Evolutionary conservation across 768 basidiomycete species (phyloP).

Genomic region (Pholiota conissans): DNA sequence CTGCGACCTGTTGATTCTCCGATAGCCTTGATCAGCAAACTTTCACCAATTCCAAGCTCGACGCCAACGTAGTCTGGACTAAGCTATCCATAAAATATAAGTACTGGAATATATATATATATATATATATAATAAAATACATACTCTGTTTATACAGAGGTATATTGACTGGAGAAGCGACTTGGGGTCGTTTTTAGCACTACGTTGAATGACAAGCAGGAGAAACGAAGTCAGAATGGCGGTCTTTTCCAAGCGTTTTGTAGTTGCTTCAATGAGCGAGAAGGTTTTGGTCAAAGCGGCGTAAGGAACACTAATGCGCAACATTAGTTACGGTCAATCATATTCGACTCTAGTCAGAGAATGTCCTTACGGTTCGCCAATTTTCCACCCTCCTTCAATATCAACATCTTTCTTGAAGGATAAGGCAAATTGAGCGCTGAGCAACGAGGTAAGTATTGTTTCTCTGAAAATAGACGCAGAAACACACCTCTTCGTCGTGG

Average conservation of each 20-base stretch:
- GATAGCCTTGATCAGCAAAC: conserved; percentile 92
- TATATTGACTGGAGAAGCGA: conserved; percentile 89
- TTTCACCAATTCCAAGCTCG: conserved; percentile 96
- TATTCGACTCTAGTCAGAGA: neutral
- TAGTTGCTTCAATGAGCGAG: conserved; percentile 87
- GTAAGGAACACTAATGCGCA: conserved; percentile 95
- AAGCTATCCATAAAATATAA: conserved; percentile 52
- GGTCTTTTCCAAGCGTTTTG: conserved; percentile 92
- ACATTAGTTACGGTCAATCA: conserved; percentile 1
- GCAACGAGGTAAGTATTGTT: neutral
- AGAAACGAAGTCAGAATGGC: conserved; percentile 87
- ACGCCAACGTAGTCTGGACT: conserved; percentile 94
- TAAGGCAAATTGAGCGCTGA: conserved; percentile 70
- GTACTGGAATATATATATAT: neutral
- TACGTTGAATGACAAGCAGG: conserved; percentile 84
- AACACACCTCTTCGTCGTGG: conserved; percentile 63
- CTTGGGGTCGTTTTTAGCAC: conserved; percentile 69
- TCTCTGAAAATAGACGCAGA: neutral
- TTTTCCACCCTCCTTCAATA: conserved; percentile 80
- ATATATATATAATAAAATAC: conserved; percentile 21
- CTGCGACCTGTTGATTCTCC: conserved; percentile 94
- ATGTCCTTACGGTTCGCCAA: conserved; percentile 71
- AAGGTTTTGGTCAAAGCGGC: conserved; percentile 90
- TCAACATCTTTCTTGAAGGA: conserved; percentile 68
- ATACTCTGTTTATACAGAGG: conserved; percentile 92